Base-by-base conservation (phyloP, 2,329 filamentous ascomycete genomes). In the Microdochium bolleyi region DNA sequence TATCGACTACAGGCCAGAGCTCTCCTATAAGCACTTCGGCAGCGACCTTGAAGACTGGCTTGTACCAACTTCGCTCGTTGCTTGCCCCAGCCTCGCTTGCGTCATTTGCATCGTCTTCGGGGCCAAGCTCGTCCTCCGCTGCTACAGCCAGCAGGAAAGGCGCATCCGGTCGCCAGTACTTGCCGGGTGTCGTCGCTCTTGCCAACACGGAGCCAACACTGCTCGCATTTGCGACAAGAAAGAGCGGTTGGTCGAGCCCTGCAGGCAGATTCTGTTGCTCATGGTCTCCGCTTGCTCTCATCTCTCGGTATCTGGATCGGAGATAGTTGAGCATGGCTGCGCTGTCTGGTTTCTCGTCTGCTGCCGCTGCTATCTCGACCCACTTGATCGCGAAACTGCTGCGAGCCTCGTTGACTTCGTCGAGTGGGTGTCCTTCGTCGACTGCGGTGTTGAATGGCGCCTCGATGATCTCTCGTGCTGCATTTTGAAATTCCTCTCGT, bases 351-450 rank as follows among this genome's bases (percentile, higher is more conserved):
- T 41, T 41, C 19, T 19, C 16, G 37, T 7, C 37, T 41, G 7
- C 14, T 19, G 19, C 7, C 37, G 5, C 37, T 41, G 37, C 37
- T 38, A 56, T 54, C 37, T 58, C 57, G 34, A 58, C 52, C 55
- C 55, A 57, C 38, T 38, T 49, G n/a, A 58, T 41, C 38, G 50
- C 52, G 48, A 57, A 58, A 19, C 25, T 51, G n/a, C 24, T 48
- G 21, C 55, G 49, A 13, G 54, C 55, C 34, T 56, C 48, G 11
- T 48, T 46, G 5, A 57, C 41, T 13, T 54, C 55, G 30, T 46
- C 51, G 24, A 51, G 49, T 27, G 50, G 50, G 48, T 55, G 51
- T 25, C 53, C 51, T n/a, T 49, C 16, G 25, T 55, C 44, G n/a
- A 54, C 38, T 16, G 53, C 54, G 10, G 27, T 46, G 16, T 55